Base-by-base conservation (phyloP, 306 rosid species). In the Elaeagnus macrophylla region DNA sequence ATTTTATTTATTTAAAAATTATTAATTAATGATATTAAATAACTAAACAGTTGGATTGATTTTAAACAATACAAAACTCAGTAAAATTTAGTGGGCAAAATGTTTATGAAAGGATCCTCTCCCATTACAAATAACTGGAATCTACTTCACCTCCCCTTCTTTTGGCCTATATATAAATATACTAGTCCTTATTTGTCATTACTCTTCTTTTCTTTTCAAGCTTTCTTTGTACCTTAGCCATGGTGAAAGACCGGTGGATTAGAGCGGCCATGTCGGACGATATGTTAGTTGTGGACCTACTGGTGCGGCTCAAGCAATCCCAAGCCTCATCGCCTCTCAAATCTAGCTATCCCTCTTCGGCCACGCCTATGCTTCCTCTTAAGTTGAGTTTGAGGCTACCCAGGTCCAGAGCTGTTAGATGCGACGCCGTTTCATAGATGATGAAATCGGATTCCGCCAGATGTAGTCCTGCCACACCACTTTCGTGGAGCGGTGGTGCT, bases 381-480 rank as follows among this genome's bases (percentile, higher is more conserved):
- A 53, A 75, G 5, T 93, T 96, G 99, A 91, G 89, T 1, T 38
- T 61, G 18, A 68, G 76, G 67, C 77, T 75, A 64, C 85, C 80
- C 0, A 83, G 99, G 25, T 39, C 71, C 14, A 42, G 66, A 10
- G 19, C 72, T 17, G 66, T 68, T 32, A 77, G 84, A 51, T 77
- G 81, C 61, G 88, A 79, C 58, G 78, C 70, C 32, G 74, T 59
- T 37, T 74, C 57, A 35, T 42, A 39, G 40, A 56, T 64, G 70
- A 73, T 73, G n/a, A 51, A 63, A 46, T 73, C 66, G 44, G 86
- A 80, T 52, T 80, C 87, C 2, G 74, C 93, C 62, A 80, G 99
- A 80, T 82, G 85, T 57, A 87, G 96, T 53, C 99, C 99, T 0
- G 82, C 95, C 25, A 87, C 99, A 1, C 99, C 99, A 1, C 96